Evolutionary conservation across 2,329 filamentous ascomycete genomes (phyloP), one percentile per base, ranked within the genome.

Genomic region (Cephalotrichum gorgonifer): DNA sequence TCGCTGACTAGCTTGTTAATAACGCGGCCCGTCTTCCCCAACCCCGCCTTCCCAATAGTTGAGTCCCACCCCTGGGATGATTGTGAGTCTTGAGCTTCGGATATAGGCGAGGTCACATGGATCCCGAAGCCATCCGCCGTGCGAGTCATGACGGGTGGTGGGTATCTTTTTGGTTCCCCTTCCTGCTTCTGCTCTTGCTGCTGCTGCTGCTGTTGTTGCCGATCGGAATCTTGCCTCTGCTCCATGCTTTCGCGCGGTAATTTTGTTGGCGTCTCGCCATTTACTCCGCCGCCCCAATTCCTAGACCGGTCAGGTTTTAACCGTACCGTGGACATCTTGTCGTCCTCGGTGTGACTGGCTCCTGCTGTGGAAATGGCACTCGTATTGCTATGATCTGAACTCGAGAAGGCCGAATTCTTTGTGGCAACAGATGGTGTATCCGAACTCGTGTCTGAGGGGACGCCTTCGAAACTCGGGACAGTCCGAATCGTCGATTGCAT

Each of bases 1-100:
- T 91, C 86, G 48, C 83, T 82, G 60, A 88, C 86, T 48, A 93
- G 75, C 59, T 81, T 80, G 66, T 93, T 88, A 63, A 93, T 91
- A 47, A 88, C 85, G 30, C 84, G 74, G 8, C 85, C 85, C 9
- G 83, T 87, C 69, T 88, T 88, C 41, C 85, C 85, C 2, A 85
- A 67, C 3, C 79, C 81, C 7, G 83, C 82, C 59, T 83, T 83
- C 55, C 83, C 83, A 43, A 86, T 76, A 3, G 81, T 81, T 27
- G 80, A 79, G 58, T 84, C 82, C 78, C 81, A 83, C 61, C 47
- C 14, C 22, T 43, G 35, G 25, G 42, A n/a, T n/a, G n/a, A 48
- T 50, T 61, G 52, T 4, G 60, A 58, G 15, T 35, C 25, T 27
- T 26, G 27, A 25, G 27, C 15, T 30, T 20, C 15, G 14, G 39